Conservation (phyloP, 768 basidiomycete genomes). For the Tricholoma hemisulphureum region DNA sequence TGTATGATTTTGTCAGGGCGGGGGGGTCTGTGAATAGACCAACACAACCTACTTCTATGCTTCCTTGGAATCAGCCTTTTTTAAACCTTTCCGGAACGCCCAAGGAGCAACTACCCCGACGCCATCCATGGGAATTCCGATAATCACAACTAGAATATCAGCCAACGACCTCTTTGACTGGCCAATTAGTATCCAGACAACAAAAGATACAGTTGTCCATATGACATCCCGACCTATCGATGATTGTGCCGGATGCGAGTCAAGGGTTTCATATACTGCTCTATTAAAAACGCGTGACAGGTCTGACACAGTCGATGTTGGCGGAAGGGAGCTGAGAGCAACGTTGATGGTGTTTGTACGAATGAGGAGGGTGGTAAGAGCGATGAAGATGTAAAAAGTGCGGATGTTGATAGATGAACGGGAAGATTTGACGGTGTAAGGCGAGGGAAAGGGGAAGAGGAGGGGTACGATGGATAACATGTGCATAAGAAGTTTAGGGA, state of each 20-base stretch:
- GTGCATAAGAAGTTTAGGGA: slow-evolving; percentile 67
- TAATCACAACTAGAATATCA: neutral
- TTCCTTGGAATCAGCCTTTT: neutral
- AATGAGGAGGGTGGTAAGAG: neutral
- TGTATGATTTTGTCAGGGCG: too few relatives aligned
- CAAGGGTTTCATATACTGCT: slow-evolving; percentile 36
- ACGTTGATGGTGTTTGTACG: neutral
- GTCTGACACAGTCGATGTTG: slow-evolving; percentile 6
- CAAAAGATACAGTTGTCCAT: slow-evolving; percentile 49
- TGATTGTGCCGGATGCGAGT: slow-evolving; percentile 58
- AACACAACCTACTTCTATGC: neutral
- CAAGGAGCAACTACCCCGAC: slow-evolving; percentile 10
- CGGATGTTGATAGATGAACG: slow-evolving; percentile 17
- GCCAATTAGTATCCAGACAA: slow-evolving; percentile 32
- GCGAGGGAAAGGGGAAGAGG: slow-evolving; percentile 22
- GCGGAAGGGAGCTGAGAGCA: slow-evolving; percentile 1
- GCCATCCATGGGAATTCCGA: slow-evolving; percentile 4
- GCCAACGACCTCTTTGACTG: neutral
- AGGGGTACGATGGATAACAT: slow-evolving; percentile 53
- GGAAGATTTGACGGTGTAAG: slow-evolving; percentile 24
- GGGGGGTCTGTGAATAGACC: neutral
- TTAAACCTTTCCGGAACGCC: neutral
- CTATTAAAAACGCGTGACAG: slow-evolving; percentile 16
- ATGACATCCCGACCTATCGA: slow-evolving; percentile 66
- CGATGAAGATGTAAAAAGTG: neutral